Evolutionary conservation across 2,329 filamentous ascomycete genomes (phyloP), one percentile per base, ranked within the genome.

Genomic region (Aspergillus sp.): DNA sequence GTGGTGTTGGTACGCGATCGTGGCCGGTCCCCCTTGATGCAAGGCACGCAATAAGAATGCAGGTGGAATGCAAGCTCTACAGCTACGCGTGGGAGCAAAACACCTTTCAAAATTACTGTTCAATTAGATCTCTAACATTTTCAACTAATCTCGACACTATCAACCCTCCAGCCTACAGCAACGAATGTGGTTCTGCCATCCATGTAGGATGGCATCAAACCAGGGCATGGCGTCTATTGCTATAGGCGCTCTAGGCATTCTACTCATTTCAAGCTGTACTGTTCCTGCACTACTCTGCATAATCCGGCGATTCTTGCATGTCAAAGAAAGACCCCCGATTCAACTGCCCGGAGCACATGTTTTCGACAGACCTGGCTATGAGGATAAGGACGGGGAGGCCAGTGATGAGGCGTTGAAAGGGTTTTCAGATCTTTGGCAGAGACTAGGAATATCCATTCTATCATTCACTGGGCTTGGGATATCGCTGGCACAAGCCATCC

Each of bases 311-410:
- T 63, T 68, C 32, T 56, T 49, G 13, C 64, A 59, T 17, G 61
- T 51, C 49, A 23, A 43, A 32, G 48, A 32, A 19, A 52, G 54
- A 21, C 60, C 62, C 2, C 62, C 39, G 5, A 63, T 65, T 7
- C 67, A 70, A 45, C 68, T 65, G n/a, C 63, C 32, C 12, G 32
- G 68, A 38, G 55, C 58, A 15, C 19, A 67, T 32, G 64, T 67
- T 13, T 21, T 55, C 10, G 41, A 45, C 10, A 68, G 67, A 13
- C 76, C 82, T 10, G 78, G 81, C 12, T 92, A 92, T 69, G 79
- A 87, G 66, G 90, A 93, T 69, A 77, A 82, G 63, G 90, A 93
- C 75, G 90, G 90, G 52, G 81, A 83, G 64, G 89, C 88, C 32
- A 89, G 87, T 0, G 81, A 85, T 43, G 86, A 89, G 69, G 86